Evolutionary conservation across 108 stramenopile genomes (phyloP), one percentile per base, ranked within the genome.

Genomic region (Cyclotella distinguenda): DNA sequence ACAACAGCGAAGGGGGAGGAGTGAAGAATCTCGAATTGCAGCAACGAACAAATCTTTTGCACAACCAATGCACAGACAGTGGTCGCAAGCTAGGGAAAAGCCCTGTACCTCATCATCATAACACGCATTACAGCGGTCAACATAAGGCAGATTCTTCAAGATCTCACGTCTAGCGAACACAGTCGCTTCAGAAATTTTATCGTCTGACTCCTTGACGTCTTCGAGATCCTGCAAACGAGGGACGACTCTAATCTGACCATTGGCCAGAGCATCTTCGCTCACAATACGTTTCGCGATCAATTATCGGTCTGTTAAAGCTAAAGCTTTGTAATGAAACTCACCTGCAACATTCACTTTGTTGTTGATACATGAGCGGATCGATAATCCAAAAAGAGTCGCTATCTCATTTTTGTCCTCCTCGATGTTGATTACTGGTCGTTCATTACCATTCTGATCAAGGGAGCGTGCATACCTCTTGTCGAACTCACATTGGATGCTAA

Each of bases 1-100:
- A 40, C 83, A 84, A 45, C 83, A 84, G 6, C 71, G 61, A 38
- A 84, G 64, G 6, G 83, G 83, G 25, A 80, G 53, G 42, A 84
- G 53, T 5, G 76, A 54, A n/a, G 31, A 46, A 64, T 84, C 83
- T 31, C 58, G 54, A 15, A 84, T 36, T 10, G 77, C 83, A 21
- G 71, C 43, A 21, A 23, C 38, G 30, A 84, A 74, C 4, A 78
- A 32, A 32, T 74, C 54, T 23, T 50, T 68, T 25, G 64, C 67
- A 63, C 83, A 84, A 25, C 38, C 4, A 12, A 61, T 47, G 39
- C 83, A 84, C 19, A 73, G 66, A 27, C 26, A 28, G 63, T 84
- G 83, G 18, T 46, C 57, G 38, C 83, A 84, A 16, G 67, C 76
- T 0, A 81, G 48, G 12, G 3, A 35, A 32, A 60, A 81, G 5